A percentile compares a stretch with the other conserved stretches of the same genome.
Conservation (phyloP, 345 rosid genomes). For the Salix purpurea region DNA sequence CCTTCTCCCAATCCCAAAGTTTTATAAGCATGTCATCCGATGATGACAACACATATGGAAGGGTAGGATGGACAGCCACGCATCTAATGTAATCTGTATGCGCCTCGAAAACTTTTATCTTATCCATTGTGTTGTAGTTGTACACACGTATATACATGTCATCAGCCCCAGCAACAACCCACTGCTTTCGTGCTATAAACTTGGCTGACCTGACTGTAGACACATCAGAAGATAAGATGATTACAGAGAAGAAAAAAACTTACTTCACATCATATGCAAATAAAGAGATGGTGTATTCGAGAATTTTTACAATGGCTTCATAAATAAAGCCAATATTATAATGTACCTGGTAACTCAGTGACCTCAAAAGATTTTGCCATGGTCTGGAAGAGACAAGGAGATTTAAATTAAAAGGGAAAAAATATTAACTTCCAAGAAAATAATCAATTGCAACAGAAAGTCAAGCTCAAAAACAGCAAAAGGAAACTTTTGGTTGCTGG, state of each 20-base stretch:
- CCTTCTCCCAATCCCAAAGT: constrained; percentile 99
- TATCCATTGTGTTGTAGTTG: constrained; percentile 90
- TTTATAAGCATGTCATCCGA: constrained; percentile 99
- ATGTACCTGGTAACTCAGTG: constrained; percentile 80
- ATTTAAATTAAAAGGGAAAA: background rate
- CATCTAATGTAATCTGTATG: constrained; percentile 95
- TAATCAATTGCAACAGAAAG: background rate
- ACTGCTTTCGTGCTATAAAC: constrained; percentile 77
- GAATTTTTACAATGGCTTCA: background rate
- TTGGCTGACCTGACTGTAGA: constrained; percentile 90
- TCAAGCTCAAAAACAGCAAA: background rate
- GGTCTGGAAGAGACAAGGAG: constrained; percentile 35
- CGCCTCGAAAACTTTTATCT: constrained; percentile 90
- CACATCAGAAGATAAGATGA: background rate
- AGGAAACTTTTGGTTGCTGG: background rate
- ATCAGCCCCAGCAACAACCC: constrained; percentile 97
- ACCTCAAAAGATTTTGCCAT: constrained; percentile 87
- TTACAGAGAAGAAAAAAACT: background rate
- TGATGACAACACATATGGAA: constrained; percentile 84
- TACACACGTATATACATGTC: constrained; percentile 87
- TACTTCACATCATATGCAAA: background rate
- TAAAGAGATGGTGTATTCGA: background rate
- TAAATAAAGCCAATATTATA: background rate
- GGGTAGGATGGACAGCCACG: constrained; percentile 88
- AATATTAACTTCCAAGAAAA: background rate